Evolutionary conservation across 257 asterid genomes (phyloP).

Genomic region (Striga asiatica): DNA sequence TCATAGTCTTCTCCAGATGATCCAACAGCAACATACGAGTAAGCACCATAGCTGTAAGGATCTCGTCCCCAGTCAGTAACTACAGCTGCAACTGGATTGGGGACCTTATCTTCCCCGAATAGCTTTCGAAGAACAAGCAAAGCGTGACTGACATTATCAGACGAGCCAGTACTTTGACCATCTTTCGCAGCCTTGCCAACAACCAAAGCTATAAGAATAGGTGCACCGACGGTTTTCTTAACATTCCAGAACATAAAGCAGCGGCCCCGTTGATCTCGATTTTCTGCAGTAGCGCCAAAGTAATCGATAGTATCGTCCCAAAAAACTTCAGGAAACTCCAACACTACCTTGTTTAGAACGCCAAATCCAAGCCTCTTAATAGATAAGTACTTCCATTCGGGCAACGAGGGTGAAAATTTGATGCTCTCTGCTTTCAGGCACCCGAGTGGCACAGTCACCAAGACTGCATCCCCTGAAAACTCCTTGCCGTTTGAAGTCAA

Average conservation of each 20-base stretch:
- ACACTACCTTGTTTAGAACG: constrained; percentile 83
- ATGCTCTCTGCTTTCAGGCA: constrained; percentile 85
- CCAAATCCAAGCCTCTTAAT: constrained; percentile 92
- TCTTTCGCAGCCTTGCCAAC: constrained; percentile 96
- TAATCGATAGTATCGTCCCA: constrained; percentile 95
- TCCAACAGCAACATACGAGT: constrained; percentile 97
- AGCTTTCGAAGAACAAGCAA: constrained; percentile 76
- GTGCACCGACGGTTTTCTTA: constrained; percentile 97
- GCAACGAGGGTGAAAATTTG: constrained; percentile 84
- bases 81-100: constrained; percentile 85
- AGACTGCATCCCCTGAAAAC: constrained; percentile 83
- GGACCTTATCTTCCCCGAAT: constrained; percentile 80
- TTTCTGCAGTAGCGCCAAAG: constrained; percentile 96
- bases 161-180: constrained; percentile 55
- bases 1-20: constrained; percentile 99
- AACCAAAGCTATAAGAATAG: constrained; percentile 89
- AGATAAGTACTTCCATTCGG: constrained; percentile 72
- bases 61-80: constrained; percentile 99
- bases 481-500: constrained; percentile 65
- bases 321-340: constrained; percentile 90
- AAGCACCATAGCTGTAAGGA: constrained; percentile 93
- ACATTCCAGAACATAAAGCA: constrained; percentile 99
- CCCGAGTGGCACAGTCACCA: constrained; percentile 93
- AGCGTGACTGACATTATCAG: constrained; percentile 81
- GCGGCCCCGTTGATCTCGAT: constrained; percentile 68